phyloP scores from a whole-genome alignment of 2,329 filamentous ascomycete genomes.

The Colletotrichum truncatum region DNA sequence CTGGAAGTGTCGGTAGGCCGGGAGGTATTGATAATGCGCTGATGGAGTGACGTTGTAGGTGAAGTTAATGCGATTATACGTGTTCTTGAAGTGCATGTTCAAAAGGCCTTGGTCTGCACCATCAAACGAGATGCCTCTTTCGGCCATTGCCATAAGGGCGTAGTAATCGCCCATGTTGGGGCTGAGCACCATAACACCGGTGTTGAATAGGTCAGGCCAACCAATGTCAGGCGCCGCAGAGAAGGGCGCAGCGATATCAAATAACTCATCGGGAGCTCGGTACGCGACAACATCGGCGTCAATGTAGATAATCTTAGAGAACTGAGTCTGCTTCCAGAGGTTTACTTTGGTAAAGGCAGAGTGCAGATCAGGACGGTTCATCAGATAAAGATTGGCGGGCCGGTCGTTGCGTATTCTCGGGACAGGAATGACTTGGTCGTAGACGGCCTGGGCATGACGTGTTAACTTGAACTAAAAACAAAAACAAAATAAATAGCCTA shows the following conservation, averaged over 20 bases:
- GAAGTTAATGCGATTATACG: constrained; percentile 90
- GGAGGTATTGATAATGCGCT: constrained; percentile 96
- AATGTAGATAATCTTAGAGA: constrained; percentile 91
- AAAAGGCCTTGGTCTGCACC: constrained; percentile 95
- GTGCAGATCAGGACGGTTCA: constrained; percentile 90
- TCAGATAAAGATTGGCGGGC: constrained; percentile 86
- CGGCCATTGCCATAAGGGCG: constrained; percentile 83
- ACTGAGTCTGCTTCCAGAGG: constrained; percentile 91
- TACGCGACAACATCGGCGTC: constrained; percentile 95
- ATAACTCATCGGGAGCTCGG: constrained; percentile 91
- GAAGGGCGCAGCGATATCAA: constrained; percentile 69
- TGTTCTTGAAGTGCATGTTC: constrained; percentile 90
- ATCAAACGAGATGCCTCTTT: constrained; percentile 91
- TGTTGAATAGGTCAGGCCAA: constrained; percentile 98
- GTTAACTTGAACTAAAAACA: not conserved
- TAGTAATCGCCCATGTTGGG: constrained; percentile 91
- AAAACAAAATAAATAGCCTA: not conserved
- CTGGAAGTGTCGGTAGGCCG: constrained; percentile 93
- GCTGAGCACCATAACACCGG: constrained; percentile 91
- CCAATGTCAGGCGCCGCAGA: constrained; percentile 91
- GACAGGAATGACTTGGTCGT: constrained; percentile 89
- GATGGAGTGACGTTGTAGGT: constrained; percentile 97
- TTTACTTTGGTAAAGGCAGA: constrained; percentile 97
- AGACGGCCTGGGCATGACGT: constrained; percentile 69
- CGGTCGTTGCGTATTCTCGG: constrained; percentile 79